These are phyloP conservation scores for Globisporangium cylindrosporum DNA, from an alignment of 352 stramenopile genomes.

Conservation along the genomic window DNA sequence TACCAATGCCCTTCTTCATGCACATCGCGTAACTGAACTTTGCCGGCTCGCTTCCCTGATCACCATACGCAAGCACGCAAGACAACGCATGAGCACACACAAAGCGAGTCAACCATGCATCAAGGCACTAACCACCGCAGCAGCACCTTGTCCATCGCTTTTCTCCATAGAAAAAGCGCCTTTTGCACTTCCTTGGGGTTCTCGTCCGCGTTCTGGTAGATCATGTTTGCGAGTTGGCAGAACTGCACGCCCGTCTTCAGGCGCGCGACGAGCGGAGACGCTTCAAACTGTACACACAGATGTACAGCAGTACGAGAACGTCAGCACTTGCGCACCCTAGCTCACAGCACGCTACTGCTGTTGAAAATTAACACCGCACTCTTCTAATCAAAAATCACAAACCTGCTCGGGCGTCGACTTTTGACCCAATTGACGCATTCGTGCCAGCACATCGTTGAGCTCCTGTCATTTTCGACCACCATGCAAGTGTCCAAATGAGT, in stretches of 20 bases:
- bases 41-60: conserved; percentile 67
- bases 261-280: conserved; percentile 53
- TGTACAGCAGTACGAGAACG: not conserved
- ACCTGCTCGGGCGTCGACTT: conserved; percentile 57
- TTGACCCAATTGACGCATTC: conserved; percentile 57
- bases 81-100: not conserved
- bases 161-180: conserved; percentile 73
- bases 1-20: conserved; percentile 76
- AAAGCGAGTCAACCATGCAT: not conserved
- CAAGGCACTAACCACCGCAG: not conserved
- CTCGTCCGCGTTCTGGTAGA: conserved; percentile 73
- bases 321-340: not conserved
- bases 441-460: conserved; percentile 51
- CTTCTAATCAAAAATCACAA: not conserved
- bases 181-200: conserved; percentile 67
- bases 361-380: not conserved
- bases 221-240: conserved; percentile 77
- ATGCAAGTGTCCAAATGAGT: not conserved
- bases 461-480: conserved; percentile 27
- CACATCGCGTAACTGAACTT: conserved; percentile 86
- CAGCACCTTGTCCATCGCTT: conserved; percentile 72
- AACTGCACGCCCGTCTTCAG: conserved; percentile 58
- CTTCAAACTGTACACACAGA: conserved; percentile 43
- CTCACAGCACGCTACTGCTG: too few species aligned
- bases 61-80: not conserved